Percentiles rank a stretch among this genome's conserved stretches.
phyloP scores from a whole-genome alignment of 1,139 yeast genomes.

The Saccharomycopsis crataegensis region DNA sequence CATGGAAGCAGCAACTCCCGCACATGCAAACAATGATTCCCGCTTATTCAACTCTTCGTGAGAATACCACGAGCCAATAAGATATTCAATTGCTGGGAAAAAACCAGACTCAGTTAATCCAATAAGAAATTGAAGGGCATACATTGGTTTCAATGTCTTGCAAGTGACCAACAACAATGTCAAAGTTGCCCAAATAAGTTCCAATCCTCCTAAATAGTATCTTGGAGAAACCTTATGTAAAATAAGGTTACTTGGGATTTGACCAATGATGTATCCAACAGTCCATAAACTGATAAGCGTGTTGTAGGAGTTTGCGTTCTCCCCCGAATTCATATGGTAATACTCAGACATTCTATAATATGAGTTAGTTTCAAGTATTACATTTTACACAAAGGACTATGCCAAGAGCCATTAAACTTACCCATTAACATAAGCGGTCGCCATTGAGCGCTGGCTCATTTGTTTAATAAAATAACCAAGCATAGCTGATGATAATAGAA shows the following conservation, averaged over 20 bases:
- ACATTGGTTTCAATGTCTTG: slow-evolving; percentile 36
- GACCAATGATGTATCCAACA: slow-evolving; percentile 53
- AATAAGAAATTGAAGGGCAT: slow-evolving; percentile 49
- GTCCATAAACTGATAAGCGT: slow-evolving; percentile 47
- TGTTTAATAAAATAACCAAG: slow-evolving; percentile 36
- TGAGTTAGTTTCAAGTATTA: too few species aligned
- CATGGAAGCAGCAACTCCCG: slow-evolving; percentile 39
- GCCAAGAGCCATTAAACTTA: too few species aligned
- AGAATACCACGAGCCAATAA: slow-evolving; percentile 47
- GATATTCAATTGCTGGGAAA: slow-evolving; percentile 48
- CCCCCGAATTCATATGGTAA: slow-evolving; percentile 32
- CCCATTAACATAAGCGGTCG: slow-evolving; percentile 53
- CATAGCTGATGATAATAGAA: slow-evolving; percentile 38
- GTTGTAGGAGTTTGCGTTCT: slow-evolving; percentile 40
- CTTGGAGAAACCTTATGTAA: slow-evolving; percentile 48
- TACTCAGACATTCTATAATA: slow-evolving; percentile 40
- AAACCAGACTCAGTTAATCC: slow-evolving; percentile 56
- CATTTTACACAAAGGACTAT: too few species aligned
- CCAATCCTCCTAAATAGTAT: slow-evolving; percentile 46
- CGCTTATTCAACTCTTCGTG: slow-evolving; percentile 41
- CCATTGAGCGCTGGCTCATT: slow-evolving; percentile 39
- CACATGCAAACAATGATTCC: slow-evolving; percentile 41
- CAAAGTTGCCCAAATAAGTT: slow-evolving; percentile 49
- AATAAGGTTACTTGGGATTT: slow-evolving; percentile 49
- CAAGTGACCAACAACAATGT: slow-evolving; percentile 46